Conservation (phyloP, 345 rosid genomes). For the Viola odorata region DNA sequence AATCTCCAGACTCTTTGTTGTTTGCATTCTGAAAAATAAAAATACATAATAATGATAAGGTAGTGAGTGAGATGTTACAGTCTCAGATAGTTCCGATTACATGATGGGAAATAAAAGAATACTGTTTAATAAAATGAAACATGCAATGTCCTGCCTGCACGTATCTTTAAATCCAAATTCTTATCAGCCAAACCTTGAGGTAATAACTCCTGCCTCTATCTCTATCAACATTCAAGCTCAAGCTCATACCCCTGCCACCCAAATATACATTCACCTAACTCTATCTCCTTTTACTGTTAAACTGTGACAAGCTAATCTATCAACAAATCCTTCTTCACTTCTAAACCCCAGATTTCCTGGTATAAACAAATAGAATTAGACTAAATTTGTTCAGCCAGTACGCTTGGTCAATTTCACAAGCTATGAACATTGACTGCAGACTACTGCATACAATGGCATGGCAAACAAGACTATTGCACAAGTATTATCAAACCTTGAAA, state of each 20-base stretch:
- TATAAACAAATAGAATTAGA: not conserved
- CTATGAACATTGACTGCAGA: not conserved
- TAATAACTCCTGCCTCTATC: too few relatives aligned
- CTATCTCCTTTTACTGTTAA: not conserved
- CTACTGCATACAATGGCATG: not conserved
- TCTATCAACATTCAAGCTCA: too few relatives aligned
- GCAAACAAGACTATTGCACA: not conserved
- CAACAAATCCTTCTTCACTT: not conserved
- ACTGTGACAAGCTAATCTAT: slow-evolving; percentile 3
- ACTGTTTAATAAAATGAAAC: not conserved
- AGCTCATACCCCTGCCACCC: not conserved
- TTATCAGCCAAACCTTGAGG: too few relatives aligned
- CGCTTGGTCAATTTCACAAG: not conserved
- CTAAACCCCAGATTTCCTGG: not conserved
- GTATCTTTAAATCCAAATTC: not conserved
- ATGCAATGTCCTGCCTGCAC: not conserved
- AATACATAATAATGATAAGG: slow-evolving; percentile 2
- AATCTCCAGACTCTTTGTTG: slow-evolving; percentile 63
- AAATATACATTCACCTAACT: not conserved
- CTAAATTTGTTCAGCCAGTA: not conserved
- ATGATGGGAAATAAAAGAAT: not conserved
- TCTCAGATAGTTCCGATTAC: too few relatives aligned
- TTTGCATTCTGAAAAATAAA: slow-evolving; percentile 39
- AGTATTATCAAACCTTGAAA: not conserved
- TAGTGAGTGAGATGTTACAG: too few relatives aligned